Conservation (phyloP, 2,329 filamentous ascomycete species). For the Trichoderma afroharzianum region DNA sequence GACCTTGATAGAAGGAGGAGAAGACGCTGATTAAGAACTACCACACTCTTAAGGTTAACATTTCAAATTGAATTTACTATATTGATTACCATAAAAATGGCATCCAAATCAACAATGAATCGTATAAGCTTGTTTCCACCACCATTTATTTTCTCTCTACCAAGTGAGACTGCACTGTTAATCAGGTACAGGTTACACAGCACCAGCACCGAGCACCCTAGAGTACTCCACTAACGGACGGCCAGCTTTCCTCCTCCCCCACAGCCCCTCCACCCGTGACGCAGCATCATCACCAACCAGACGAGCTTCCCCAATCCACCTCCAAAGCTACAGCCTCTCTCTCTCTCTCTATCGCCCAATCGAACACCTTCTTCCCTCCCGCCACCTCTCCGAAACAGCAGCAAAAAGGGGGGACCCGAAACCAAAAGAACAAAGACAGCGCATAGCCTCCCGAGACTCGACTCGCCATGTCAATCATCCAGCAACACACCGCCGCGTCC, state of each 20-base stretch:
- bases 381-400: not conserved
- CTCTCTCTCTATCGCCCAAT: not conserved
- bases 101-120: not conserved
- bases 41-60: not conserved
- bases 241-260: not conserved
- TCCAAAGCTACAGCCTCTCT: slow-evolving; percentile 6
- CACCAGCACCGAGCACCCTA: not conserved
- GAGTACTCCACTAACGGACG: not conserved
- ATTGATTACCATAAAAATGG: not conserved
- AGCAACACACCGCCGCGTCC: slow-evolving; percentile 58
- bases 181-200: not conserved
- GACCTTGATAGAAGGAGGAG: not conserved
- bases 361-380: not conserved
- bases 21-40: not conserved
- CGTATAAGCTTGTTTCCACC: not conserved
- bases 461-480: slow-evolving; percentile 60
- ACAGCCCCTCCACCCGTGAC: slow-evolving; percentile 32
- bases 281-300: slow-evolving; percentile 27
- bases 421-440: not conserved
- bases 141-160: not conserved
- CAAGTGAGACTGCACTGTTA: not conserved
- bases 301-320: slow-evolving; percentile 10
- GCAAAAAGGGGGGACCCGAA: not conserved
- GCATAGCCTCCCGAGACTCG: not conserved
- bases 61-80: not conserved